Percentiles rank a stretch among this genome's conserved stretches.
phyloP scores from a whole-genome alignment of 2,329 filamentous ascomycete species.

The Penicillium sp. region DNA sequence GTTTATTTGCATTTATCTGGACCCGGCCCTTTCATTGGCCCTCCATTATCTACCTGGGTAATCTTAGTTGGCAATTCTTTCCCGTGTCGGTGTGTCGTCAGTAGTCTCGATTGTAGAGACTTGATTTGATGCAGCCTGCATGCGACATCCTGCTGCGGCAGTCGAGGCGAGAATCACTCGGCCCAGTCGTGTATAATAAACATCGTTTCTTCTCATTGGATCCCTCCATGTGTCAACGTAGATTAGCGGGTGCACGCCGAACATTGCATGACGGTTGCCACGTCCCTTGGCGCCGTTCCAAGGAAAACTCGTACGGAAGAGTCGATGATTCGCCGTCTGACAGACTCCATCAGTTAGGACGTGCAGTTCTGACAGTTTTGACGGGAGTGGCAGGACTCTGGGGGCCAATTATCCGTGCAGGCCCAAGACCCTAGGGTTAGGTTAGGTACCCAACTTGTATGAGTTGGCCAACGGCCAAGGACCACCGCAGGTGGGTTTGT shows the following conservation, averaged over 20 bases:
- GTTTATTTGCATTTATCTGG: conserved; percentile 10
- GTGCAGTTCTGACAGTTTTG: neutral
- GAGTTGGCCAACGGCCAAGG: neutral
- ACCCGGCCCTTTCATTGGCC: neutral
- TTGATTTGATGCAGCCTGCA: neutral
- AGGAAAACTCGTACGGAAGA: neutral
- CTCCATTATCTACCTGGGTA: neutral
- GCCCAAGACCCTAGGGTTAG: neutral
- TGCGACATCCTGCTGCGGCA: neutral
- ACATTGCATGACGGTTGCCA: conserved; percentile 8
- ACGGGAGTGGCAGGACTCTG: neutral
- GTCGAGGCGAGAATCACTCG: neutral
- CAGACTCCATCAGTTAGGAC: neutral
- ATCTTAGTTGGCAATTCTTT: neutral
- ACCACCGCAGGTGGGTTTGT: neutral
- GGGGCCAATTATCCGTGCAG: neutral
- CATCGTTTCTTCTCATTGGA: neutral
- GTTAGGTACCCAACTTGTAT: neutral
- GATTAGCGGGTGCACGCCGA: neutral
- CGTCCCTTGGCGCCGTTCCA: neutral
- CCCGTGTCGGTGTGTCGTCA: neutral
- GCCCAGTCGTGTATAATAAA: conserved; percentile 1
- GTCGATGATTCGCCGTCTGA: neutral
- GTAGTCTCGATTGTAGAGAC: neutral
- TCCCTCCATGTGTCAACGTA: neutral